Evolutionary conservation across 169 alveolate species (phyloP), one percentile per base, ranked within the genome.

Genomic region (Cryptosporidium andersoni): DNA sequence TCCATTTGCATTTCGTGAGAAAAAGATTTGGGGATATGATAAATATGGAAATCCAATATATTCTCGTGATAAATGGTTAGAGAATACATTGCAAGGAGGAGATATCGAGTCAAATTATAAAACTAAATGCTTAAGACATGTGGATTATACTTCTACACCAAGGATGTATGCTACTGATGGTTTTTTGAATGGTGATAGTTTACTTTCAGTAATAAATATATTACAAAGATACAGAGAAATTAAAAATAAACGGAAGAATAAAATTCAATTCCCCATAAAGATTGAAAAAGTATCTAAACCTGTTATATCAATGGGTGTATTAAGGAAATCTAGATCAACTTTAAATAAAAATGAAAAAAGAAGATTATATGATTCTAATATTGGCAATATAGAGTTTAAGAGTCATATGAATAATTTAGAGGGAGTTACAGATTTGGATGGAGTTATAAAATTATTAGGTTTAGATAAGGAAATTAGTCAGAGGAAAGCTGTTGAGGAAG

Each of bases 21-120:
- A 25, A 58, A 58, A 43, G 48, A 34, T 74, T 58, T 74, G 85
- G 85, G 85, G 85, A 1, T 74, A 56, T 58, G 85, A 74, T 45
- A 48, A 64, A 2, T 62, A 74, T 9, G 85, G 85, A 5, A 74
- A 62, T 9, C 85, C 85, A 2, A 74, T 74, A 16, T 56, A 8
- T 7, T 74, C 85, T 34, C 47, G 48, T 12, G 60, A 58, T 39
- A n/a, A 43, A 4, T 74, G 85, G 85, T n/a, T 74, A 34, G 62
- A 74, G 12, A 47, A 37, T n/a, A 53, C 37, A 60, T 12, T 58
- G 9, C 52, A 14, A 0, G 82, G 82, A 12, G 42, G 40, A 43
- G 82, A 34, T 3, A 45, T 51, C 36, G 12, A 45, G 16, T n/a
- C 9, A 65, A 11, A 25, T 25, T 25, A 25, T 25, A 25, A 25